Evolutionary conservation across 2,329 filamentous ascomycete genomes (phyloP), one percentile per base, ranked within the genome.

Genomic region (Reticulascus tulasneorum): DNA sequence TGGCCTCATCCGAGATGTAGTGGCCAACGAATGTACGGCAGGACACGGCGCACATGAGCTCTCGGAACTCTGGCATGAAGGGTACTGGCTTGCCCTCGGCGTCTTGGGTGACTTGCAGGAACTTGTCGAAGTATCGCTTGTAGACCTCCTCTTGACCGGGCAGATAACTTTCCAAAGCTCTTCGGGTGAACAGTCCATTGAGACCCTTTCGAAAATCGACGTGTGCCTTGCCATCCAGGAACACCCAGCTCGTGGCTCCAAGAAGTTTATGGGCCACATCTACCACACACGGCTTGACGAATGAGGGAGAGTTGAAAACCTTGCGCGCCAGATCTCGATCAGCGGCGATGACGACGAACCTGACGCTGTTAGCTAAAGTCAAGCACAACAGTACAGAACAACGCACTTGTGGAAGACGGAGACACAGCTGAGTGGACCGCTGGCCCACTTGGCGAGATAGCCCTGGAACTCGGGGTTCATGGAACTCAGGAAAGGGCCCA

Each of bases 151-250:
- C 87, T 67, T 96, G 87, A 30, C 86, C 86, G 26, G 91, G 93
- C 30, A 98, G 79, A 63, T 97, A 98, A 51, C 72, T 74, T 51
- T 88, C 83, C 54, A 98, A 79, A 15, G 91, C 88, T 59, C 86
- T 80, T 57, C 89, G 86, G 28, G 91, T 97, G 71, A 98, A 98
- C 19, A 97, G 77, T 40, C 83, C 84, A 62, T 96, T 97, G 49
- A 98, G 73, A 35, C 93, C 93, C 71, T 96, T 97, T 60, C 93
- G 90, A 68, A 93, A 98, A 55, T 97, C 93, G 49, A 95, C 87
- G 54, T 98, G 93, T 24, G 82, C 80, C 67, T 90, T 94, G 55
- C 93, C 93, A 57, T 97, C 91, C 48, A 98, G 72, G 67, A 97
- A 97, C 13, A 97, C 93, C 88, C 90, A 98, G 70, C 96, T 96